These are phyloP conservation scores for Phallus indusiatus DNA, from an alignment of 768 basidiomycete genomes.

Conservation along the genomic window DNA sequence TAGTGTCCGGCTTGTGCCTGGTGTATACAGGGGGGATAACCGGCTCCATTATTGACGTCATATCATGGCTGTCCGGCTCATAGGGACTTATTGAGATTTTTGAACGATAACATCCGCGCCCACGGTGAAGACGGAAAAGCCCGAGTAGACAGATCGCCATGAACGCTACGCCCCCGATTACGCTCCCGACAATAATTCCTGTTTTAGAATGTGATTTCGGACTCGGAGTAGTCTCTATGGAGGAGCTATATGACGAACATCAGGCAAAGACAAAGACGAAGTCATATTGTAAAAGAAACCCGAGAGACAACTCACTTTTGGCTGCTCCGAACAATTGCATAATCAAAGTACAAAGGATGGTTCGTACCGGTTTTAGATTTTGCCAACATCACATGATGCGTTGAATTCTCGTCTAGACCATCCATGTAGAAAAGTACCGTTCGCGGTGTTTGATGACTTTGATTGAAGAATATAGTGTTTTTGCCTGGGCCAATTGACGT, in stretches of 20 bases:
- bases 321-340: background rate
- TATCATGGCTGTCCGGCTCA: no score
- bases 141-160: constrained; percentile 18
- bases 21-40: no score
- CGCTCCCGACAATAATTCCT: constrained; percentile 41
- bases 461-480: no score
- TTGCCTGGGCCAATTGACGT: no score
- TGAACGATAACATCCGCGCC: no score
- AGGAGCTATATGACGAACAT: no score
- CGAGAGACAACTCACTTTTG: background rate
- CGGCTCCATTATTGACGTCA: no score
- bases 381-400: background rate
- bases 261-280: no score
- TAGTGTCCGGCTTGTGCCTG: no score
- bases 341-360: background rate
- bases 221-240: background rate
- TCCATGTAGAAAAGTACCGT: background rate
- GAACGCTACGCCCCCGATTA: constrained; percentile 37
- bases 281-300: background rate
- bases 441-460: no score
- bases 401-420: background rate
- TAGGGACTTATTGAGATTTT: no score
- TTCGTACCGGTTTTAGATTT: background rate
- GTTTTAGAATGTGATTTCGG: constrained; percentile 8
- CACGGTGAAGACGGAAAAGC: constrained; percentile 17